These are phyloP conservation scores for Begonia peltatifolia DNA, from an alignment of 306 rosid species.

Conservation along the genomic window DNA sequence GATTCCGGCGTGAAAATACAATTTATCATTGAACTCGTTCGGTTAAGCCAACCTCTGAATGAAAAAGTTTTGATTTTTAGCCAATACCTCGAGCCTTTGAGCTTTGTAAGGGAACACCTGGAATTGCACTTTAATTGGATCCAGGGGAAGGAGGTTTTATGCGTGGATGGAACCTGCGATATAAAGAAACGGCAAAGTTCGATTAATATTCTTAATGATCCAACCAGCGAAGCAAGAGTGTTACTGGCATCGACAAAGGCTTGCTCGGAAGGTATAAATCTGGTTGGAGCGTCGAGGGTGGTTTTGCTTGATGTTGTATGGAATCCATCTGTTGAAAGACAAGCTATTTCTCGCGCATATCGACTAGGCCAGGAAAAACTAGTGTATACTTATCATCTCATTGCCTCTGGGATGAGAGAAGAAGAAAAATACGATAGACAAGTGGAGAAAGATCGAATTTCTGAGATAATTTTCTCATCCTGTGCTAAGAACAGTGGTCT, in stretches of 20 bases:
- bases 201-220: slow-evolving; percentile 36
- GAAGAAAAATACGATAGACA: slow-evolving; percentile 29
- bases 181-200: slow-evolving; percentile 29
- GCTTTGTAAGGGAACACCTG: slow-evolving; percentile 22
- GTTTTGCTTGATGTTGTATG: slow-evolving; percentile 52
- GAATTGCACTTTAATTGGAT: slow-evolving; percentile 26
- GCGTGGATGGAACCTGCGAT: slow-evolving; percentile 29
- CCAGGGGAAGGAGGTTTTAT: slow-evolving; percentile 31
- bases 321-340: slow-evolving; percentile 63
- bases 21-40: slow-evolving; percentile 36
- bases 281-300: slow-evolving; percentile 72
- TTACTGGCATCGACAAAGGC: slow-evolving; percentile 52
- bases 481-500: not conserved
- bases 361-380: slow-evolving; percentile 43
- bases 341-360: slow-evolving; percentile 55
- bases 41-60: slow-evolving; percentile 17
- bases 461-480: slow-evolving; percentile 34
- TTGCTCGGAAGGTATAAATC: slow-evolving; percentile 48
- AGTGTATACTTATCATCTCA: slow-evolving; percentile 42
- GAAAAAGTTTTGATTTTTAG: slow-evolving; percentile 63
- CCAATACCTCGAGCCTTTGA: slow-evolving; percentile 31
- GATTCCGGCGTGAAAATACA: slow-evolving; percentile 35
- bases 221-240: slow-evolving; percentile 25
- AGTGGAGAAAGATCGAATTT: slow-evolving; percentile 36
- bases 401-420: slow-evolving; percentile 39